These are phyloP conservation scores for Penicillium sp. DNA, from an alignment of 2,329 filamentous ascomycete species.

Conservation along the genomic window DNA sequence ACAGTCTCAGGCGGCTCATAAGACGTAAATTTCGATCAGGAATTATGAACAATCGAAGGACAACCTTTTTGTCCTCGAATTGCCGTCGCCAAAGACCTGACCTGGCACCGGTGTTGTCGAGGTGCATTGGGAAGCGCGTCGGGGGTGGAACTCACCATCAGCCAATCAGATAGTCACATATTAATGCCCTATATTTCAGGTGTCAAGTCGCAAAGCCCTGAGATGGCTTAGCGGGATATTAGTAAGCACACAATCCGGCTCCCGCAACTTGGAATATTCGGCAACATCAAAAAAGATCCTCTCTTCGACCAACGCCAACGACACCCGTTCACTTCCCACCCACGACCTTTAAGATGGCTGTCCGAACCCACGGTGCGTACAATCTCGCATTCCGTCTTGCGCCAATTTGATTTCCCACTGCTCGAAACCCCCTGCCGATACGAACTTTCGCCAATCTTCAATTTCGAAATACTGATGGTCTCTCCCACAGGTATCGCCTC, in stretches of 20 bases:
- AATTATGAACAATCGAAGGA: not conserved
- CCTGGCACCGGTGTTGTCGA: not conserved
- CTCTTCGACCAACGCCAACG: slow-evolving; percentile 28
- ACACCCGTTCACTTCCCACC: slow-evolving; percentile 23
- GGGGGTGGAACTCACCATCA: not conserved
- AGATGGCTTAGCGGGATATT: slow-evolving; percentile 19
- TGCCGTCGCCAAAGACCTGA: not conserved
- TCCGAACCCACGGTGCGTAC: slow-evolving; percentile 26
- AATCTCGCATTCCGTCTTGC: slow-evolving; percentile 1
- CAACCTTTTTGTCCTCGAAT: no score
- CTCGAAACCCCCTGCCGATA: slow-evolving; percentile 2
- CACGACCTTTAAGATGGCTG: slow-evolving; percentile 30
- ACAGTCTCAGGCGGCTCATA: not conserved
- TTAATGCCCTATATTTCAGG: not conserved
- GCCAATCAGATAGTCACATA: not conserved
- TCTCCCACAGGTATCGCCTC: slow-evolving; percentile 50
- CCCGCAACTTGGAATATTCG: slow-evolving; percentile 21
- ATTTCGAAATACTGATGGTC: slow-evolving; percentile 10
- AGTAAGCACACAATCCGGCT: slow-evolving; percentile 29
- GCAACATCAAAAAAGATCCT: slow-evolving; percentile 19
- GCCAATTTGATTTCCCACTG: slow-evolving; percentile 3
- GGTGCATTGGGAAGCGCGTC: not conserved
- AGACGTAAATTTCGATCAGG: not conserved
- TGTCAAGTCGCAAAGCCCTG: slow-evolving; percentile 12
- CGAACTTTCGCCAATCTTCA: slow-evolving; percentile 9